These are phyloP conservation scores for Saposhnikovia divaricata DNA, from an alignment of 129 eudicot genomes.

Conservation along the genomic window DNA sequence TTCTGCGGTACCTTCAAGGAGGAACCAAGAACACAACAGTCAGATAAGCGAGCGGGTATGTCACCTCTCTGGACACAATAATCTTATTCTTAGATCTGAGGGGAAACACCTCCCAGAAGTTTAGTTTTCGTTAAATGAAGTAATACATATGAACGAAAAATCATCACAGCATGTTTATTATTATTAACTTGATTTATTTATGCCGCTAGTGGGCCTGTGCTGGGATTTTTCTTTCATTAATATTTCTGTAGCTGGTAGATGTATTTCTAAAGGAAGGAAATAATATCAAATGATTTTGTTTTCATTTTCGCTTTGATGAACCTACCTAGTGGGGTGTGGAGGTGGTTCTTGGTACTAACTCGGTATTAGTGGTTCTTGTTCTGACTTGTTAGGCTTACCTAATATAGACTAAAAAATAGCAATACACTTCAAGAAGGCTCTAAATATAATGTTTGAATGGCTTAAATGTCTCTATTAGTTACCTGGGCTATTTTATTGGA, in stretches of 20 bases:
- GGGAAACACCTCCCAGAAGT: constrained; percentile 10
- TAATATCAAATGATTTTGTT: constrained; percentile 11
- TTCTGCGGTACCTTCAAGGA: constrained; percentile 40
- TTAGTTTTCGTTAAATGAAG: constrained; percentile 10
- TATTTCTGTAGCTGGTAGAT: constrained; percentile 3
- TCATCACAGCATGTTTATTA: constrained; percentile 13
- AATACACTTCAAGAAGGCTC: too few species aligned
- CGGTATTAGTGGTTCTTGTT: neutral
- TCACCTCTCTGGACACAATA: constrained; percentile 32
- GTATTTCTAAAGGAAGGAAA: constrained; percentile 19
- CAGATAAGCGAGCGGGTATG: constrained; percentile 84
- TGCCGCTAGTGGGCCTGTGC: too few species aligned
- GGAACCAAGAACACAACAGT: constrained; percentile 51
- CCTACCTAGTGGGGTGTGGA: neutral
- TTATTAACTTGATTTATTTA: constrained; percentile 10
- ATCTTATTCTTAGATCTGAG: constrained; percentile 20
- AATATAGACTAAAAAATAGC: too few species aligned
- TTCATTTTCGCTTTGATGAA: constrained; percentile 6
- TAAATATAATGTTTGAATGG: too few species aligned
- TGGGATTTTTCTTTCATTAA: neutral
- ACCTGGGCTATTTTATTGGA: too few species aligned
- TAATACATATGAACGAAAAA: constrained; percentile 14
- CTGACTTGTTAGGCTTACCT: too few species aligned
- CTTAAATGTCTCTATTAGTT: too few species aligned
- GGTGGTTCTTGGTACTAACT: constrained; percentile 4